These are phyloP conservation scores for Francoa sonchifolia DNA, from an alignment of 441 rosid genomes.

Conservation along the genomic window DNA sequence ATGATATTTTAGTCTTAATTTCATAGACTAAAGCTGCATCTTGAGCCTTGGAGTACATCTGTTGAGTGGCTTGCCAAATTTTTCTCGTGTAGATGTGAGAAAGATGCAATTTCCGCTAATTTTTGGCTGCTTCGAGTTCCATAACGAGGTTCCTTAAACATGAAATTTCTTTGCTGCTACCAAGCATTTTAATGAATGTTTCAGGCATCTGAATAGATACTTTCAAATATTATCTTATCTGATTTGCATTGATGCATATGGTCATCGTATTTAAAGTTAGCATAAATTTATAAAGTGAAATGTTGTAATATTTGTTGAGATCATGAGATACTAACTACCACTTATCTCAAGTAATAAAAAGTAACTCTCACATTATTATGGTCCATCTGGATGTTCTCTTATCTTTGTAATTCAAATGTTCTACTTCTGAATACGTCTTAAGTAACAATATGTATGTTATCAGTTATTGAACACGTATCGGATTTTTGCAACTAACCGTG, in stretches of 20 bases:
- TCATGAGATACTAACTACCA: too few species aligned
- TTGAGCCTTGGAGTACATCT: not conserved
- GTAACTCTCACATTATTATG: not conserved
- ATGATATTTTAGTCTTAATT: constrained; percentile 2
- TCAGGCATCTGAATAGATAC: too few species aligned
- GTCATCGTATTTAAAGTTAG: too few species aligned
- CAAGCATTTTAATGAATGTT: too few species aligned
- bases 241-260: too few species aligned
- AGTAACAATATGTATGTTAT: constrained; percentile 7
- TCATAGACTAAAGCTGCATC: not conserved
- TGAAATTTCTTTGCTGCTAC: too few species aligned
- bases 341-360: too few species aligned
- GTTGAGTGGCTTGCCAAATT: not conserved
- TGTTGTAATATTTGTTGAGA: too few species aligned
- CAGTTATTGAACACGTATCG: constrained; percentile 44
- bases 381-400: not conserved
- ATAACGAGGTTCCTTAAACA: too few species aligned
- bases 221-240: too few species aligned
- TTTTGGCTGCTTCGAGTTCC: not conserved
- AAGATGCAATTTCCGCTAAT: not conserved
- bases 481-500: constrained; percentile 36
- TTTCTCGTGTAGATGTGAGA: not conserved
- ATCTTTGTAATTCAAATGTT: not conserved
- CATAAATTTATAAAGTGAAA: too few species aligned
- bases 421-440: too few species aligned